phyloP scores from a whole-genome alignment of 2,329 filamentous ascomycete species.

The Microsporum audouinii region DNA sequence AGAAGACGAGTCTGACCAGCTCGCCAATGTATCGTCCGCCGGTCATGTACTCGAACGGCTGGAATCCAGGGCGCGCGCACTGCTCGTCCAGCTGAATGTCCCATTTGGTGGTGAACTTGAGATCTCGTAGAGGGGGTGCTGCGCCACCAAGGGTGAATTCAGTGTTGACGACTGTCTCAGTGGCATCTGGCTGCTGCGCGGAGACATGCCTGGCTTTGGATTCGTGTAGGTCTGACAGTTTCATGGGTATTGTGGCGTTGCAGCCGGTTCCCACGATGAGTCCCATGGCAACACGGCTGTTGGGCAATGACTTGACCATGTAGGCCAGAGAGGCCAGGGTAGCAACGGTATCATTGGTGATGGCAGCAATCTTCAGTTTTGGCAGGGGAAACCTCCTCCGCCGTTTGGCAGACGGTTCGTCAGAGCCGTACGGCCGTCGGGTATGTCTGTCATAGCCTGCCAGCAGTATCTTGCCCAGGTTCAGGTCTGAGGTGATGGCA shows the following conservation, averaged over 20 bases:
- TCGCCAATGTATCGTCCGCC: conserved; percentile 68
- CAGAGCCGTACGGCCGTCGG: conserved; percentile 24
- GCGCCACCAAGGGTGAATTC: conserved; percentile 75
- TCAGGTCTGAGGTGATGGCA: conserved; percentile 44
- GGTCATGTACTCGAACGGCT: conserved; percentile 77
- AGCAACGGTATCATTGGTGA: conserved; percentile 71
- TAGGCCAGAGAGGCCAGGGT: conserved; percentile 69
- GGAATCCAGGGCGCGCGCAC: conserved; percentile 62
- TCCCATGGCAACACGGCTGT: conserved; percentile 62
- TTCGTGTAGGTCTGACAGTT: conserved; percentile 49
- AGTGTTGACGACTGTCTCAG: conserved; percentile 67
- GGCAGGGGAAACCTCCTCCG: conserved; percentile 45
- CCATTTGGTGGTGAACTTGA: conserved; percentile 55
- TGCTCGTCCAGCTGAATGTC: conserved; percentile 55
- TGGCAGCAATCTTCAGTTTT: conserved; percentile 58
- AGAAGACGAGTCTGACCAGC: conserved; percentile 57
- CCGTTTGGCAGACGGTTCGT: conserved; percentile 35
- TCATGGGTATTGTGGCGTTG: conserved; percentile 68
- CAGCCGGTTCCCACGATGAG: conserved; percentile 72
- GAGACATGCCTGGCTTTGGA: conserved; percentile 48
- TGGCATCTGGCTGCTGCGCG: conserved; percentile 39
- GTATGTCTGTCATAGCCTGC: conserved; percentile 45
- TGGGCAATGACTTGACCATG: conserved; percentile 49
- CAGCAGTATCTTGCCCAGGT: conserved; percentile 44
- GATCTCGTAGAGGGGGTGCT: conserved; percentile 51